A percentile compares a stretch with the other conserved stretches of the same genome.
These are phyloP conservation scores for Dendrothele bispora DNA, from an alignment of 768 basidiomycete genomes.

Conservation along the genomic window DNA sequence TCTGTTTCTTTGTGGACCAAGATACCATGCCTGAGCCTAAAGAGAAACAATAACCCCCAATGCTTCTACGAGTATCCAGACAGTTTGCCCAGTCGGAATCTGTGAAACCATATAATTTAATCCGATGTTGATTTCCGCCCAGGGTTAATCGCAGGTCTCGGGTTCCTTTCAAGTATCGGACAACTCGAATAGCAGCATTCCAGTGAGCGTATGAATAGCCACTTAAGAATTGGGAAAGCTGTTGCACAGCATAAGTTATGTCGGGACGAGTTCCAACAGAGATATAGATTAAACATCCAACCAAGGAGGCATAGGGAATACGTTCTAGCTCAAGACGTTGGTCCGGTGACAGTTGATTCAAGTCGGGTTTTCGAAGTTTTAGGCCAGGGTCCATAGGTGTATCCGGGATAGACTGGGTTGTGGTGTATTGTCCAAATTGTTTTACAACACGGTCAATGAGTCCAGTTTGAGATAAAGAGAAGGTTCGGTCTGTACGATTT, in stretches of 20 bases:
- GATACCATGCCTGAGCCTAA: constrained; percentile 23
- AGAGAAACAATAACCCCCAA: constrained; percentile 22
- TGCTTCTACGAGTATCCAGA: constrained; percentile 16
- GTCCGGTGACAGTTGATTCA: constrained; percentile 8
- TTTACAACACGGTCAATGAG: constrained; percentile 30
- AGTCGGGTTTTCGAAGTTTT: constrained; percentile 17
- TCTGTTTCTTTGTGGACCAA: constrained; percentile 33
- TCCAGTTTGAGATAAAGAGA: constrained; percentile 22
- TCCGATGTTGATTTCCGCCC: constrained; percentile 11
- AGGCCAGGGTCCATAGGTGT: constrained; percentile 31
- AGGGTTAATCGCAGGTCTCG: constrained; percentile 12
- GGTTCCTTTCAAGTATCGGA: constrained; percentile 31
- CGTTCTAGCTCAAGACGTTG: constrained; percentile 13
- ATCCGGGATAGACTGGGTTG: constrained; percentile 14
- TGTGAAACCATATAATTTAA: constrained; percentile 16
- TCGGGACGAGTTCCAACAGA: constrained; percentile 27
- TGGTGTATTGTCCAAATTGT: constrained; percentile 23
- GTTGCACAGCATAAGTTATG: constrained; percentile 25
- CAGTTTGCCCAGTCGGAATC: constrained; percentile 28
- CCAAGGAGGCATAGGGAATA: constrained; percentile 25
- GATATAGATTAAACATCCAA: constrained; percentile 26
- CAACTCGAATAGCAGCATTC: constrained; percentile 30
- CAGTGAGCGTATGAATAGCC: constrained; percentile 31
- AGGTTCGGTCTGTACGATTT: constrained; percentile 15
- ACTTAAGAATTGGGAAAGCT: constrained; percentile 24